Evolutionary conservation across 805 yeast genomes (phyloP).

Genomic region (Kluyveromyces dobzhanskii): DNA sequence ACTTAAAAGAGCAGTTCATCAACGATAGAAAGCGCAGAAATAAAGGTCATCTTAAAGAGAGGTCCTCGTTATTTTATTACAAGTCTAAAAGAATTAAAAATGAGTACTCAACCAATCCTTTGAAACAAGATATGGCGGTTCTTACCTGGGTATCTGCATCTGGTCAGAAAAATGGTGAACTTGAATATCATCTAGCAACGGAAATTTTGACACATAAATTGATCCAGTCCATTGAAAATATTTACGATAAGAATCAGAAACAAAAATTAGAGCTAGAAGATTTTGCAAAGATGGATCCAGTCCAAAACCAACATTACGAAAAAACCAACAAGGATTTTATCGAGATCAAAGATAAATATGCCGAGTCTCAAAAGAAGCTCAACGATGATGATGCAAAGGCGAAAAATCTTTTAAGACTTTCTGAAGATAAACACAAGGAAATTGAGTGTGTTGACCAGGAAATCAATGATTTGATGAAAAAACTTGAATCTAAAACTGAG

Average conservation of each 20-base stretch:
- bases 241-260: conserved; percentile 36
- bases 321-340: conserved; percentile 38
- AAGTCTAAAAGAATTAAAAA: conserved; percentile 53
- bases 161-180: conserved; percentile 22
- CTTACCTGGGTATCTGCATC: conserved; percentile 44
- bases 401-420: conserved; percentile 18
- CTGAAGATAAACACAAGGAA: conserved; percentile 18
- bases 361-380: conserved; percentile 31
- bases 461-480: conserved; percentile 21
- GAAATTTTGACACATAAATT: conserved; percentile 55
- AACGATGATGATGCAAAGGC: conserved; percentile 27
- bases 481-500: conserved; percentile 9
- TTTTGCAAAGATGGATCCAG: conserved; percentile 33
- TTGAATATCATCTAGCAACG: conserved; percentile 27
- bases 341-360: conserved; percentile 39
- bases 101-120: conserved; percentile 63
- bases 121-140: conserved; percentile 42
- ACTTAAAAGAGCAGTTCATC: conserved; percentile 33
- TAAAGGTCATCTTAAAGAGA: conserved; percentile 11
- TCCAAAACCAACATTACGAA: conserved; percentile 36
- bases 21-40: conserved; percentile 21
- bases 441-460: conserved; percentile 24
- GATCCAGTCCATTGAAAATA: conserved; percentile 45
- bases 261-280: conserved; percentile 40
- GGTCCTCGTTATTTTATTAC: conserved; percentile 36